These are phyloP conservation scores for Trichophyton mentagrophytes DNA, from an alignment of 2,329 filamentous ascomycete genomes.

Conservation along the genomic window DNA sequence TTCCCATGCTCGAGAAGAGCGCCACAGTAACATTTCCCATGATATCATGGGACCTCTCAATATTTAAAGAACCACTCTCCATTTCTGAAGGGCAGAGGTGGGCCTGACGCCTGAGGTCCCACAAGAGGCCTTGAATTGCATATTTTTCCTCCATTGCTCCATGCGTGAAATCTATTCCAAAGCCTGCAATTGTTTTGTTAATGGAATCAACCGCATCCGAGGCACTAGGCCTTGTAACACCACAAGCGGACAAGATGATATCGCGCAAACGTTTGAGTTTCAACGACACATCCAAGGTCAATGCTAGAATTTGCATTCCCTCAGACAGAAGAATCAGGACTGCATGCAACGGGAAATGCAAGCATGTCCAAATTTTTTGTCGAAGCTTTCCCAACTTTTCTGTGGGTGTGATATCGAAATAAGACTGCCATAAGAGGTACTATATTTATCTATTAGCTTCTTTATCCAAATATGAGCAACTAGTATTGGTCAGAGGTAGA, in stretches of 20 bases:
- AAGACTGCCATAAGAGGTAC: conserved; percentile 51
- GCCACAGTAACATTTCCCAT: conserved; percentile 30
- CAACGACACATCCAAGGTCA: conserved; percentile 33
- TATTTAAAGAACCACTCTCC: conserved; percentile 15
- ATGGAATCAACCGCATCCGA: conserved; percentile 22
- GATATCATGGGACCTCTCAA: conserved; percentile 22
- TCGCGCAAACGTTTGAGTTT: conserved; percentile 31
- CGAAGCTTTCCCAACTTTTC: conserved; percentile 41
- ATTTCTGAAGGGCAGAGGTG: conserved; percentile 20
- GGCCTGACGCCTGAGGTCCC: conserved; percentile 18
- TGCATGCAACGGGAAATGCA: conserved; percentile 10
- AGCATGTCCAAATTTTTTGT: conserved; percentile 41
- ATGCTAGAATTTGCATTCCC: conserved; percentile 45
- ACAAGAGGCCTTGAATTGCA: conserved; percentile 24
- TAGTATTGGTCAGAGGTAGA: not conserved
- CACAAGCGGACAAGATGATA: conserved; percentile 30
- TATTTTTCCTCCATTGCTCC: conserved; percentile 22
- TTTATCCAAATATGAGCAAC: not conserved
- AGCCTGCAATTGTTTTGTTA: conserved; percentile 27
- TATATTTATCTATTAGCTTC: conserved; percentile 9
- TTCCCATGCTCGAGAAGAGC: conserved; percentile 30
- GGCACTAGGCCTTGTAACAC: conserved; percentile 22
- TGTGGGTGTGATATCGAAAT: conserved; percentile 45
- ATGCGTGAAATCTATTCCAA: conserved; percentile 29
- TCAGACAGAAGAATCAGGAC: conserved; percentile 52